phyloP scores from a whole-genome alignment of 345 rosid species.

The Heritiera littoralis region DNA sequence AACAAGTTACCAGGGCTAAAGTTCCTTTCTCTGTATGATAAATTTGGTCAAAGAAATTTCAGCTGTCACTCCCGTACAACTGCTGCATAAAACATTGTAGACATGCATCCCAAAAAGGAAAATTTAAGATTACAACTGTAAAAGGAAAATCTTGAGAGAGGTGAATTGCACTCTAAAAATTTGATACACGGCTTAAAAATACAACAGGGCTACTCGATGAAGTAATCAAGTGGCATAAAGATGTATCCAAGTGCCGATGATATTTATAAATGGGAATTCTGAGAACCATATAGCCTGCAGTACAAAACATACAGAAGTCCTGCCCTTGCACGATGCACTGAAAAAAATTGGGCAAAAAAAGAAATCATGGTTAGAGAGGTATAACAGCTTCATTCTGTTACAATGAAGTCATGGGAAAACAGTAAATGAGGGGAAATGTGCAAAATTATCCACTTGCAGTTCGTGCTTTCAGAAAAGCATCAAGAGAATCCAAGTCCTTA shows the following conservation, averaged over 20 bases:
- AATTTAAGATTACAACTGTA: background rate
- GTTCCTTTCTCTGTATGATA: background rate
- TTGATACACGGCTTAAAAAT: background rate
- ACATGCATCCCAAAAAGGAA: background rate
- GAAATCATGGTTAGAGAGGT: background rate
- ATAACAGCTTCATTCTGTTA: background rate
- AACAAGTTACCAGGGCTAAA: background rate
- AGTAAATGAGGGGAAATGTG: background rate
- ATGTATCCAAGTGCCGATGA: background rate
- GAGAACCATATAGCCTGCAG: background rate
- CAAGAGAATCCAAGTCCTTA: background rate
- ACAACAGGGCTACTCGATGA: background rate
- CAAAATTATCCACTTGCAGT: background rate
- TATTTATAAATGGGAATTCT: background rate
- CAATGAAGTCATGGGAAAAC: background rate
- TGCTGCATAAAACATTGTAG: background rate
- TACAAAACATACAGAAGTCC: background rate
- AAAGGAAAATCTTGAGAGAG: background rate
- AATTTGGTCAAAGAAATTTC: background rate
- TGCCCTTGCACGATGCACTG: slow-evolving; percentile 21
- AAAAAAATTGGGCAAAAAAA: background rate
- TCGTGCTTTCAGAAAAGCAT: background rate
- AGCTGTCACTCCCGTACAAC: background rate
- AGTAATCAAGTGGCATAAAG: background rate
- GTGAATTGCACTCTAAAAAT: background rate